Conservation (phyloP, 2,329 filamentous ascomycete species). For the Colletotrichum agaves region DNA sequence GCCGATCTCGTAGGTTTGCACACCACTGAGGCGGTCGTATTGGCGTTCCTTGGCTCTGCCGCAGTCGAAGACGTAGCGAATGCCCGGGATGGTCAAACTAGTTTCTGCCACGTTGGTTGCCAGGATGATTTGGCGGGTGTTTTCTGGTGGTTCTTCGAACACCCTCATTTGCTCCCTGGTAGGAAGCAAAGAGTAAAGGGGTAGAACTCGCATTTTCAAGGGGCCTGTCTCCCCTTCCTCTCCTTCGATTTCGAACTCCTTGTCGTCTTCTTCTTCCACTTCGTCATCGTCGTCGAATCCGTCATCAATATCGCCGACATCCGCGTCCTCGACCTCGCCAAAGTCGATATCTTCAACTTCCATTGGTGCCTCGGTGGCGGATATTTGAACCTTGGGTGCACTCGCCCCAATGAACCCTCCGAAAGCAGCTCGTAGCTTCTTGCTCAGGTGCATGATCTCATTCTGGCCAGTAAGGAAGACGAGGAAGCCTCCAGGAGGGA, state of each 20-base stretch:
- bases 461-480: conserved; percentile 95
- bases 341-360: conserved; percentile 91
- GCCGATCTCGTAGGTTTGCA: conserved; percentile 93
- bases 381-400: conserved; percentile 77
- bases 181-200: conserved; percentile 91
- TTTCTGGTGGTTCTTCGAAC: conserved; percentile 86
- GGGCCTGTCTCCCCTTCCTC: conserved; percentile 67
- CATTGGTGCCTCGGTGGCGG: conserved; percentile 79
- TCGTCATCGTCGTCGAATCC: conserved; percentile 65
- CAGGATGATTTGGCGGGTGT: conserved; percentile 85
- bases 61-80: conserved; percentile 95
- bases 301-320: conserved; percentile 69
- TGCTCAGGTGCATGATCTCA: conserved; percentile 87
- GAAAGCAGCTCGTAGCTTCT: conserved; percentile 77
- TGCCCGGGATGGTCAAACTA: conserved; percentile 94
- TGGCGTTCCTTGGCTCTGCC: conserved; percentile 92
- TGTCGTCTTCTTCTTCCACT: conserved; percentile 62
- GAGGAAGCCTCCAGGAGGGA: conserved; percentile 90
- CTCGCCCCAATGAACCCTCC: conserved; percentile 65
- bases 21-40: conserved; percentile 87
- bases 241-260: conserved; percentile 76
- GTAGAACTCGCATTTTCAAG: conserved; percentile 86
- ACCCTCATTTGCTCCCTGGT: conserved; percentile 91
- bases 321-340: conserved; percentile 73
- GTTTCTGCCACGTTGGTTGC: conserved; percentile 98